These are phyloP conservation scores for Vaccinium vitisidaea DNA, from an alignment of 148 eudicot genomes.

Conservation along the genomic window DNA sequence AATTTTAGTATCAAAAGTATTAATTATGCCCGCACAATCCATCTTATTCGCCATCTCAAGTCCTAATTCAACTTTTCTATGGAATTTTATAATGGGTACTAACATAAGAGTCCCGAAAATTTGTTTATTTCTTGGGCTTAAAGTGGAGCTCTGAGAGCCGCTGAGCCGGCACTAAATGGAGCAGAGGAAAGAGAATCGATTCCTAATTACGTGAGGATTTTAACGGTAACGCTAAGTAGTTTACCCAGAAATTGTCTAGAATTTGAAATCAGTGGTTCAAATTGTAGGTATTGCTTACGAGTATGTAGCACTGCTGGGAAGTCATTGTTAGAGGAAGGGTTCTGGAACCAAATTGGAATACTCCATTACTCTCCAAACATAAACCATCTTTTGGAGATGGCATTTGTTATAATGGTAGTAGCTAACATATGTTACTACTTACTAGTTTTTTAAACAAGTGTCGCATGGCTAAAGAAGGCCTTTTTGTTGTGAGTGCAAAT, in stretches of 20 bases:
- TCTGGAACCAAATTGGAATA: neutral
- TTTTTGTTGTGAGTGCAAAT: neutral
- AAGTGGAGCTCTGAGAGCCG: neutral
- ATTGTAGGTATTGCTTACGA: no score
- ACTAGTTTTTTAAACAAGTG: neutral
- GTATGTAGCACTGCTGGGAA: no score
- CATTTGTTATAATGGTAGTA: neutral
- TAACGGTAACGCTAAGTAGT: no score
- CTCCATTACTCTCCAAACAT: neutral
- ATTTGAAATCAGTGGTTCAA: no score
- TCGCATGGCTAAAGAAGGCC: neutral
- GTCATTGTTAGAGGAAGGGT: neutral
- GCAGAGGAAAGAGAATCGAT: neutral
- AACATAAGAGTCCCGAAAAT: neutral
- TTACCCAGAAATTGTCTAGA: no score
- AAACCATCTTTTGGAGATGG: neutral
- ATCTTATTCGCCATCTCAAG: neutral
- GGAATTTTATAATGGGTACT: neutral
- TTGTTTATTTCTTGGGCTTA: neutral
- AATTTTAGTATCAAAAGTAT: neutral
- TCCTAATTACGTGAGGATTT: neutral
- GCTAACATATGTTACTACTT: neutral
- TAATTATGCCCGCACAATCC: neutral
- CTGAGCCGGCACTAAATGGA: neutral
- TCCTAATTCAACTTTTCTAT: neutral